Evolutionary conservation across 1,284 basidiomycete species (phyloP).

Genomic region (Puccinia triticina): DNA sequence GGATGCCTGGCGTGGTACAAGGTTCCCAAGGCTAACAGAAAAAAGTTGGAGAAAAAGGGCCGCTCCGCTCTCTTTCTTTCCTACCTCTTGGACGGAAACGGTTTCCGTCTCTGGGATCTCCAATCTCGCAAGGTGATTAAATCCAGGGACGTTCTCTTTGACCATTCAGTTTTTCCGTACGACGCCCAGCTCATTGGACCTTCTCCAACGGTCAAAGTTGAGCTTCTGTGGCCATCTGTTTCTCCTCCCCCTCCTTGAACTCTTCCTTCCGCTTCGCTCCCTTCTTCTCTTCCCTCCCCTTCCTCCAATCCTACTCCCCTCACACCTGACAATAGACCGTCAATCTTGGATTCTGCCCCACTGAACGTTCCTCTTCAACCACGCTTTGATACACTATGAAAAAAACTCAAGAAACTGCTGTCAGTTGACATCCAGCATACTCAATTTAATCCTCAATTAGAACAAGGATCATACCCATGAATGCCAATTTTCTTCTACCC

Average conservation of each 20-base stretch:
- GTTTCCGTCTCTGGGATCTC: background rate
- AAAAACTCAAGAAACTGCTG: too few relatives aligned
- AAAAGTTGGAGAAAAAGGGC: background rate
- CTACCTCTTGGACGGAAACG: background rate
- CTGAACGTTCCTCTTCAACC: too few relatives aligned
- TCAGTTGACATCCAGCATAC: too few relatives aligned
- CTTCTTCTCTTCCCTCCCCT: too few relatives aligned
- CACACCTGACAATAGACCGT: too few relatives aligned
- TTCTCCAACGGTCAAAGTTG: background rate
- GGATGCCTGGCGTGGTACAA: slow-evolving; percentile 11
- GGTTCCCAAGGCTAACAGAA: too few relatives aligned
- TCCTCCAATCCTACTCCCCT: too few relatives aligned
- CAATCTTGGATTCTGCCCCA: background rate
- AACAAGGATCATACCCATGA: too few relatives aligned
- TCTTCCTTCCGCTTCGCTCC: too few relatives aligned
- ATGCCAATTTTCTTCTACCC: too few relatives aligned
- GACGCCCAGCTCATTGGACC: too few relatives aligned
- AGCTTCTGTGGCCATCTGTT: background rate
- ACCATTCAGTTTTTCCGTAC: background rate
- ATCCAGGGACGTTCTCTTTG: background rate
- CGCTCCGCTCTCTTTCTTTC: background rate
- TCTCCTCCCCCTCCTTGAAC: background rate
- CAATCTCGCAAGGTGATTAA: background rate
- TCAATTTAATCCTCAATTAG: too few relatives aligned
- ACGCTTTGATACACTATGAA: background rate